Evolutionary conservation across 345 rosid genomes (phyloP), one percentile per base, ranked within the genome.

Genomic region (Citrus inodora): DNA sequence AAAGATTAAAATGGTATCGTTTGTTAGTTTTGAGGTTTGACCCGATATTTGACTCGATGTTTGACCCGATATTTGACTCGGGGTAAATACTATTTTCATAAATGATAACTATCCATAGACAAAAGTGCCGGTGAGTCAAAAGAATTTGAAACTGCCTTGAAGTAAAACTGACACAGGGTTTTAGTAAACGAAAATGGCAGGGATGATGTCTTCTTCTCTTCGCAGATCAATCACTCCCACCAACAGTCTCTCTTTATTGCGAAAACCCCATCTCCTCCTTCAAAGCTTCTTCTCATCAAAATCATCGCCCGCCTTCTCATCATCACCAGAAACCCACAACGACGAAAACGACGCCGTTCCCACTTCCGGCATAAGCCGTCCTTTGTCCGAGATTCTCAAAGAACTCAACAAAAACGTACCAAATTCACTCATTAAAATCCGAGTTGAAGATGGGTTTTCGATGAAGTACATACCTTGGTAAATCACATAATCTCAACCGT

Each of bases 401-500:
- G 92, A 92, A 73, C 93, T 93, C 73, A 90, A 92, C 89, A 92
- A 90, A 85, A 90, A 86, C 76, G 92, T 93, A 80, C 94, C 94
- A 8, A 92, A 88, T 79, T 82, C 90, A 40, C 88, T 92, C 65
- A 42, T 92, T 73, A 78, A 79, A 75, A 84, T 81, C 37, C 92
- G 94, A 27, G 63, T 77, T 14, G 91, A 92, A 76, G 93, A 92
- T 83, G 94, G 90, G 62, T 87, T 83, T 80, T 51, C 88, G 73
- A 72, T 83, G 81, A 93, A 87, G 87, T 93, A 93, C 85, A 83
- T 93, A n/a, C 94, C 97, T 1, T 93, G 98, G 98, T 90, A 77
- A 46, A 17, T 32, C 38, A 56, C 67, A 8, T 17, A 28, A 68
- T 79, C 69, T 76, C 48, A 38, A 37, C 71, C 53, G 9, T 67